Evolutionary conservation across 192 early-diverging fungal genomes (phyloP).

Genomic region (Mortierella hygrophila): DNA sequence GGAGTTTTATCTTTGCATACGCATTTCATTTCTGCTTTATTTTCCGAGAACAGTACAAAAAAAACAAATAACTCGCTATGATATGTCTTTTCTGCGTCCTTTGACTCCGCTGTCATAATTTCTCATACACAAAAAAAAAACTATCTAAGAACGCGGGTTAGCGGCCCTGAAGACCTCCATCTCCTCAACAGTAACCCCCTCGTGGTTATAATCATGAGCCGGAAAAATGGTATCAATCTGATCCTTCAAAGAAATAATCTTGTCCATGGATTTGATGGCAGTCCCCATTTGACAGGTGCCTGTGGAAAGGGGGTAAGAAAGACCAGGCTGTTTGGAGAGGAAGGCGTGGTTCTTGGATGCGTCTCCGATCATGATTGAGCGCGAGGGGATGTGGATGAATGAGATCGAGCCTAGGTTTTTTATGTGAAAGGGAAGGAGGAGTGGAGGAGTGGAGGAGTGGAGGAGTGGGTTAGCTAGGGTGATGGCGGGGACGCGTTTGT

Average conservation of each 20-base stretch:
- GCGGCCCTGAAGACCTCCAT: constrained; percentile 11
- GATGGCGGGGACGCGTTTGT: no score
- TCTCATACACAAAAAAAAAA: no score
- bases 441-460: background rate
- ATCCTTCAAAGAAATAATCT: constrained; percentile 24
- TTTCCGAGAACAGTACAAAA: no score
- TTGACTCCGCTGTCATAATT: no score
- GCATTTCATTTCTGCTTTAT: no score
- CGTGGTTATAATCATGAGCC: constrained; percentile 27
- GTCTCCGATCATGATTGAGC: constrained; percentile 38
- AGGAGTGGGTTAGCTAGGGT: background rate
- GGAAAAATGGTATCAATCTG: constrained; percentile 38
- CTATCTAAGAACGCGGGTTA: background rate
- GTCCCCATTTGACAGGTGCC: constrained; percentile 14
- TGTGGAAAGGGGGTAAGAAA: constrained; percentile 10
- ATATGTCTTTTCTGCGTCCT: no score
- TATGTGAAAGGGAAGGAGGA: background rate
- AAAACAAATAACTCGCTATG: no score
- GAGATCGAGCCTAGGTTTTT: constrained; percentile 36
- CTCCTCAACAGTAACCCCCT: constrained; percentile 31
- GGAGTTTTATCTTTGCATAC: no score
- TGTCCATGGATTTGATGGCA: constrained; percentile 31
- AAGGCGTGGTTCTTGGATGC: constrained; percentile 28
- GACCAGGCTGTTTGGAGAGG: background rate
- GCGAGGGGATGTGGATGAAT: constrained; percentile 32